Conservation (phyloP, 2,329 filamentous ascomycete genomes). For the Xylariaceae sp. region DNA sequence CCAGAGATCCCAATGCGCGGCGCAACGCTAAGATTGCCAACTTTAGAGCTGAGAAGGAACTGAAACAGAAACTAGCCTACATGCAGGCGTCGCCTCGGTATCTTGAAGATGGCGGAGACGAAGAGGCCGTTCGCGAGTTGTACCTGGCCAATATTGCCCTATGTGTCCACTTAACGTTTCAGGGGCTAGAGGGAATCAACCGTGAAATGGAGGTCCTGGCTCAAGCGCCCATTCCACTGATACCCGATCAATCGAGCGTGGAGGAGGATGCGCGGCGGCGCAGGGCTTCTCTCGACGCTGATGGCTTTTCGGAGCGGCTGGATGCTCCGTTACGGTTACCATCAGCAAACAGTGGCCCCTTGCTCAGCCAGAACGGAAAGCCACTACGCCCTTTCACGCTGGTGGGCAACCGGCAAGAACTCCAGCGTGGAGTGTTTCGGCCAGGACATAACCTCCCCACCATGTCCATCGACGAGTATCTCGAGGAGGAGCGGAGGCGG, state of each 20-base stretch:
- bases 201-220: slow-evolving; percentile 82
- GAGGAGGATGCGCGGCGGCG: slow-evolving; percentile 46
- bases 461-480: slow-evolving; percentile 96
- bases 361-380: slow-evolving; percentile 76
- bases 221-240: slow-evolving; percentile 59
- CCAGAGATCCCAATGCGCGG: slow-evolving; percentile 60
- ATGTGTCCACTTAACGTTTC: slow-evolving; percentile 76
- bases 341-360: slow-evolving; percentile 59
- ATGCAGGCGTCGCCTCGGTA: slow-evolving; percentile 43
- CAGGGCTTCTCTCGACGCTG: slow-evolving; percentile 32
- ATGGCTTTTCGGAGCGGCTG: slow-evolving; percentile 69
- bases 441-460: slow-evolving; percentile 91
- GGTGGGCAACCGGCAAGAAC: slow-evolving; percentile 69
- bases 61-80: slow-evolving; percentile 76
- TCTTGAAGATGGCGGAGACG: slow-evolving; percentile 65
- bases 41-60: slow-evolving; percentile 79
- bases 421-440: slow-evolving; percentile 80
- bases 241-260: slow-evolving; percentile 42
- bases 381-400: slow-evolving; percentile 90
- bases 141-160: slow-evolving; percentile 74
- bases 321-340: slow-evolving; percentile 60
- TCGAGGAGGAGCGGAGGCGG: slow-evolving; percentile 81
- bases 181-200: slow-evolving; percentile 80
- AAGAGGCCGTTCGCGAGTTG: slow-evolving; percentile 76
- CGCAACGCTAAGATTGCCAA: slow-evolving; percentile 82